phyloP scores from a whole-genome alignment of 371 early-diverging fungal species.

The Globomyces sp. region DNA sequence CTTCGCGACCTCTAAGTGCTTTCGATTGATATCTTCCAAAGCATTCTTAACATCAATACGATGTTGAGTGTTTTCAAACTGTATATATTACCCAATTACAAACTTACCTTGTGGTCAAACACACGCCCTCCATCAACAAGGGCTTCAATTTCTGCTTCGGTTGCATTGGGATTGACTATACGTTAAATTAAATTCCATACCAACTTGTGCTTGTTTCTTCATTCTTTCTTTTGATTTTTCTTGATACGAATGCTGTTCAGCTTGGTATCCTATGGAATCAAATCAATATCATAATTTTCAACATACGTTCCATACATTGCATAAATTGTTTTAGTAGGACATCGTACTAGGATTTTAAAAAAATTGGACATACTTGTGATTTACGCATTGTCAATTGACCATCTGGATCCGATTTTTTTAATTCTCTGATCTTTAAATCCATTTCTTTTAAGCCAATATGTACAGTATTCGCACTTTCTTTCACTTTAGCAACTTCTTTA shows the following conservation, averaged over 20 bases:
- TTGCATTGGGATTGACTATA: conserved; percentile 77
- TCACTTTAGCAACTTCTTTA: conserved; percentile 3
- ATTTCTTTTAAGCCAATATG: conserved; percentile 2
- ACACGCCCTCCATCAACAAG: conserved; percentile 74
- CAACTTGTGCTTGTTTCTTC: conserved; percentile 76
- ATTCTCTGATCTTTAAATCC: neutral
- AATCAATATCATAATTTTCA: neutral
- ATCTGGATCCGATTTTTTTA: conserved; percentile 9
- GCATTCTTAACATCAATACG: conserved; percentile 78
- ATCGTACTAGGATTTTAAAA: conserved; percentile 14
- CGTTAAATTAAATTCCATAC: no score
- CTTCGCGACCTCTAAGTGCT: conserved; percentile 85
- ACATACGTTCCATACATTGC: neutral
- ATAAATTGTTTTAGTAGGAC: conserved; percentile 21
- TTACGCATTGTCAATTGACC: neutral
- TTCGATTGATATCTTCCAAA: conserved; percentile 76
- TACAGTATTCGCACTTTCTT: neutral
- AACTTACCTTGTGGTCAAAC: conserved; percentile 59
- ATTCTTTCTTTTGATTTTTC: conserved; percentile 80
- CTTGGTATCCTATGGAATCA: conserved; percentile 55
- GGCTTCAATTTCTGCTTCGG: conserved; percentile 73
- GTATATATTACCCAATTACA: no score
- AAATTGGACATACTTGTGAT: neutral
- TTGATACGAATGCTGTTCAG: conserved; percentile 74
- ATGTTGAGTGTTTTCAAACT: conserved; percentile 64